Conservation (phyloP, 2,329 filamentous ascomycete genomes). For the Colletotrichum phormii region DNA sequence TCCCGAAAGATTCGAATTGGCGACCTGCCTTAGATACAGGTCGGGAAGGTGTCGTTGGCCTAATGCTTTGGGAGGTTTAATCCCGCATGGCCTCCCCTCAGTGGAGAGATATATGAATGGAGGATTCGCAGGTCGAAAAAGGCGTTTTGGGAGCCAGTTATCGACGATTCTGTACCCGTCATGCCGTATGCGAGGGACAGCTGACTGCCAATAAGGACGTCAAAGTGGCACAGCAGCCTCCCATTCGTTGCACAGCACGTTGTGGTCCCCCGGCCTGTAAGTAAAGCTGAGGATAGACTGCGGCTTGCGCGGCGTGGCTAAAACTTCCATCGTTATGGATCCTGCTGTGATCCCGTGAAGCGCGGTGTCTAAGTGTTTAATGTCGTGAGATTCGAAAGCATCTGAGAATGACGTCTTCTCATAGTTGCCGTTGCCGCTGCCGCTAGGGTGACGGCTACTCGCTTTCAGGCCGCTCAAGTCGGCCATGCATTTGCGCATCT, state of each 20-base stretch:
- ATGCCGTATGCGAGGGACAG: constrained; percentile 17
- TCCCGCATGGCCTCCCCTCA: constrained; percentile 1
- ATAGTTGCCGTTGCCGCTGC: neutral
- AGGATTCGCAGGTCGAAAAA: neutral
- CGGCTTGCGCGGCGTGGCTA: constrained; percentile 28
- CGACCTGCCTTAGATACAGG: neutral
- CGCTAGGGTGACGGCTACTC: neutral
- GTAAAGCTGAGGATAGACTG: constrained; percentile 9
- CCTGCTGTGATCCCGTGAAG: constrained; percentile 15
- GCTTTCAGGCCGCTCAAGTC: constrained; percentile 5
- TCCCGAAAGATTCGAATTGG: constrained; percentile 3
- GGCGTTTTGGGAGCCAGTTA: constrained; percentile 15
- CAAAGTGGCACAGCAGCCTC: constrained; percentile 20
- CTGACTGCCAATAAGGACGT: constrained; percentile 31
- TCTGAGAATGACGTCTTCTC: neutral
- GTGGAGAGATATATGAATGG: constrained; percentile 5
- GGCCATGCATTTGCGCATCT: neutral
- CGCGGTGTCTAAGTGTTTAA: neutral
- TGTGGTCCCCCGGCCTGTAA: constrained; percentile 4
- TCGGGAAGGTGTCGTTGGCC: neutral
- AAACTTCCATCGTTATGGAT: constrained; percentile 14
- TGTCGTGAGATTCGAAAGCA: constrained; percentile 8
- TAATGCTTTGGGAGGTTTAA: constrained; percentile 1
- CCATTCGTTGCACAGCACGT: constrained; percentile 28
- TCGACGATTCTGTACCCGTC: constrained; percentile 23